phyloP scores from a whole-genome alignment of 2,329 filamentous ascomycete genomes.

The Sordariomycetes sp. region DNA sequence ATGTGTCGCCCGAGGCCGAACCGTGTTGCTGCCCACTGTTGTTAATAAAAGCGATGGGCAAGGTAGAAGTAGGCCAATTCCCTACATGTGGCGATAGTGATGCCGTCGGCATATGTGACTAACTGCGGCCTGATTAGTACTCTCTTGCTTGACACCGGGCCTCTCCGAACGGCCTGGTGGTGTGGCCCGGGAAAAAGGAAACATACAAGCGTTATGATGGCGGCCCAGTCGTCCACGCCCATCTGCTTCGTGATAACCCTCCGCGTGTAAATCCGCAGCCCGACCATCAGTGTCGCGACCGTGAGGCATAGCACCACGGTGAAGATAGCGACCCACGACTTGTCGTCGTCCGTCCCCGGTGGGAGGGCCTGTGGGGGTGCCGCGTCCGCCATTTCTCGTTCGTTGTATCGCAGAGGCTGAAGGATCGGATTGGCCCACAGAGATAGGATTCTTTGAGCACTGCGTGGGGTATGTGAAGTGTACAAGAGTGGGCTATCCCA shows the following conservation, averaged over 20 bases:
- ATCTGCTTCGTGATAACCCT: conserved; percentile 12
- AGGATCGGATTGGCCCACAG: not conserved
- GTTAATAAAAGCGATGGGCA: not conserved
- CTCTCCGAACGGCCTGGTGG: too few species aligned
- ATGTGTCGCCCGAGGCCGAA: conserved; percentile 11
- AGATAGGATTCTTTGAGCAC: too few species aligned
- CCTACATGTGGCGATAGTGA: conserved; percentile 4
- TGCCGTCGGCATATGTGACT: not conserved
- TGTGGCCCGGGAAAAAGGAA: too few species aligned
- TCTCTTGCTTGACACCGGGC: too few species aligned
- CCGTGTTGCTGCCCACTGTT: conserved; percentile 2
- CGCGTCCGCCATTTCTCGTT: not conserved
- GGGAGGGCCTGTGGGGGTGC: not conserved
- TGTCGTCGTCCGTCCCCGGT: conserved; percentile 4
- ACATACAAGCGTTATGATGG: conserved; percentile 14
- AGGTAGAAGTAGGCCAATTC: not conserved
- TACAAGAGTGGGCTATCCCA: not conserved
- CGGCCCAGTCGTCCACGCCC: conserved; percentile 15
- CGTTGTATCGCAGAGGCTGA: not conserved
- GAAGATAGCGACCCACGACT: conserved; percentile 8
- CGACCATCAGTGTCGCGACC: conserved; percentile 10
- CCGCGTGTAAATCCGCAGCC: conserved; percentile 13
- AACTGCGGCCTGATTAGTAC: not conserved
- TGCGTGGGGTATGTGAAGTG: too few species aligned
- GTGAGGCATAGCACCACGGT: conserved; percentile 10